Evolutionary conservation across 495 filamentous ascomycete genomes (phyloP), one percentile per base, ranked within the genome.

Genomic region (Amorphotheca resinae): DNA sequence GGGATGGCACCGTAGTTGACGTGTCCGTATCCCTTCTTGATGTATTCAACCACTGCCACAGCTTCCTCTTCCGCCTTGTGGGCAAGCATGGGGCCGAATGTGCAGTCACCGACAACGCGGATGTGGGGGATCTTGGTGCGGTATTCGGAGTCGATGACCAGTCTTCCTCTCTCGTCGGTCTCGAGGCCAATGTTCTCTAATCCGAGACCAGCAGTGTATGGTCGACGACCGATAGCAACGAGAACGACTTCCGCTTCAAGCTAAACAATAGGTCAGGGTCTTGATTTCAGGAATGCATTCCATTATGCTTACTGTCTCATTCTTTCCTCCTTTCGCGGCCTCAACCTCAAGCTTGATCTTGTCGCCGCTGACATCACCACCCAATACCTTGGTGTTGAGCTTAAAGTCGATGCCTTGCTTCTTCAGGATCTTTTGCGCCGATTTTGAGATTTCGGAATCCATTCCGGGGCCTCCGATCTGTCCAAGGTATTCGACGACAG

Each of bases 361-460:
- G 45, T 86, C 78, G 40, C 79, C 77, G 54, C 67, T 81, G 60
- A 77, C 77, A 58, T 94, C 87, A 53, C 91, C 91, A 53, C 75
- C 76, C 53, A 77, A 63, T 48, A 98, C 91, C 75, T 98, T 98
- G 58, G 89, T 95, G 64, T 80, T 79, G 44, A 89, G 82, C 77
- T 91, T 95, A 76, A 98, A 98, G 63, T 89, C 93, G 64, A 98
- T 89, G 41, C 91, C 93, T 65, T 98, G 91, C 73, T 95, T 96
- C 55, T 73, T 73, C 41, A 98, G 77, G 52, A 91, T 80, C 76
- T 94, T 95, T 62, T 93, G 91, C 35, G 84, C 73, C 52, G 73
- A 69, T 73, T 98, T 98, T 54, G 87, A 73, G 57, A 98, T 84
- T 63, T 98, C 93, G 37, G 74, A 65, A 53, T 98, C 91, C 91